Percentiles rank a stretch among this genome's conserved stretches.
Conservation (phyloP, 495 filamentous ascomycete species). For the Lasiosphaeris hirsuta region DNA sequence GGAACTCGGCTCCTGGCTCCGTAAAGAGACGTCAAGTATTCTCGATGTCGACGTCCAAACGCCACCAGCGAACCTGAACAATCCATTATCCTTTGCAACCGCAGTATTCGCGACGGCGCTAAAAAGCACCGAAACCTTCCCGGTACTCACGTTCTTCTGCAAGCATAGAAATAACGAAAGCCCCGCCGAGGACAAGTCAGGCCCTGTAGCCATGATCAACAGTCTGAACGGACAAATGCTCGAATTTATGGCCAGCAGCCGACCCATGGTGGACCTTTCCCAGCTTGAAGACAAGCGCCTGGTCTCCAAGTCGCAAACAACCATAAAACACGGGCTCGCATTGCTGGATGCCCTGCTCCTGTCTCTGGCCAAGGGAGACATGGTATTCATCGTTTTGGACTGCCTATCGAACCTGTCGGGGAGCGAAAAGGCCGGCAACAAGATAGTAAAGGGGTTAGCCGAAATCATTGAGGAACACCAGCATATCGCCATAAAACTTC, state of each 20-base stretch:
- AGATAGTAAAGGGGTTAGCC: background rate
- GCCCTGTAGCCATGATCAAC: conserved; percentile 7
- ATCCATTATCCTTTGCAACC: conserved; percentile 12
- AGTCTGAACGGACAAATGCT: conserved; percentile 17
- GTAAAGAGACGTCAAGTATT: background rate
- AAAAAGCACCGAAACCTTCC: background rate
- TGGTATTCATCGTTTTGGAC: conserved; percentile 16
- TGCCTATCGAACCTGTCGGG: background rate
- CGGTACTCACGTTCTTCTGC: conserved; percentile 17
- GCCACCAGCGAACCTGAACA: conserved; percentile 3
- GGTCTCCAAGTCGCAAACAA: background rate
- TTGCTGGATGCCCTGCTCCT: conserved; percentile 8
- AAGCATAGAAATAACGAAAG: conserved; percentile 3
- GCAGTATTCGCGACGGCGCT: conserved; percentile 4
- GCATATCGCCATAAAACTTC: conserved; percentile 7
- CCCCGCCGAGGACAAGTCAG: background rate
- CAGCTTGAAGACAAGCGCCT: background rate
- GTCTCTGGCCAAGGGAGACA: conserved; percentile 6
- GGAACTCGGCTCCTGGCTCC: conserved; percentile 4
- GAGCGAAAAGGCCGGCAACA: background rate
- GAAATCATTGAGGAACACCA: background rate
- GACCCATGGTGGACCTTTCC: background rate
- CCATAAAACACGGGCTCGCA: background rate
- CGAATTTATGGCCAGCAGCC: background rate
- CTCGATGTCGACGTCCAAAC: conserved; percentile 3